Base-by-base conservation (phyloP, 345 rosid species). In the Leavenworthia alabamica region DNA sequence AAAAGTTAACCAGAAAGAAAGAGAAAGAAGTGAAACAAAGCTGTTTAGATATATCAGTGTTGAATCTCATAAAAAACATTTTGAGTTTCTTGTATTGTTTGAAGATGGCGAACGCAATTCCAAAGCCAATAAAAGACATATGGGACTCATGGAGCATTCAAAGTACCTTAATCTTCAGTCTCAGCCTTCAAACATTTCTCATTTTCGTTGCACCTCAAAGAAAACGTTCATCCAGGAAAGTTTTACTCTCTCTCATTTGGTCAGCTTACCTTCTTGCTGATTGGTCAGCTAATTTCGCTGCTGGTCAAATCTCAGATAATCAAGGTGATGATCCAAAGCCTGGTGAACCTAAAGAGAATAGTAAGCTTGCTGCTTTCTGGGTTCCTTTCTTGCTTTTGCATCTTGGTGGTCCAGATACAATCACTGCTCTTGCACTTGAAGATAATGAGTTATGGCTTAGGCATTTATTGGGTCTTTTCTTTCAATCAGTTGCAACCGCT, bases 141-240 rank as follows among this genome's bases (percentile, higher is more conserved):
- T 59, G 67, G 72, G 67, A 66, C 42, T 16, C 23, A 29, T 72
- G 72, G 76, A 60, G 70, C 16, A 52, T 66, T n/a, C 36, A 62
- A 37, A 60, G 37, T 7, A 59, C 61, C 57, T 60, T 72, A 29
- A 66, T 72, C 56, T 54, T 72, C 50, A 72, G 76, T 40, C 68
- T 72, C 12, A 59, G 62, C n/a, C 67, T 72, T 35, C 76, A 72
- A 66, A 23, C 57, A 9, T 46, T 72, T 29, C 72, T 73, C 39
- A 52, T 73, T 13, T 59, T 73, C 62, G 40, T 66, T n/a, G 76
- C 70, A 19, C 71, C 71, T 11, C 57, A 60, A 8, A 66, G 72
- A 3, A 73, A 66, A 48, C 60, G 67, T 10, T 23, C 62, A 5
- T 59, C 62, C 1, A 24, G 8, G 5, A 54, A 53, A 5, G 0